Percentiles rank a stretch among this genome's conserved stretches.
Evolutionary conservation across 2,329 filamentous ascomycete genomes (phyloP).

Genomic region (Aspergillus flavus): DNA sequence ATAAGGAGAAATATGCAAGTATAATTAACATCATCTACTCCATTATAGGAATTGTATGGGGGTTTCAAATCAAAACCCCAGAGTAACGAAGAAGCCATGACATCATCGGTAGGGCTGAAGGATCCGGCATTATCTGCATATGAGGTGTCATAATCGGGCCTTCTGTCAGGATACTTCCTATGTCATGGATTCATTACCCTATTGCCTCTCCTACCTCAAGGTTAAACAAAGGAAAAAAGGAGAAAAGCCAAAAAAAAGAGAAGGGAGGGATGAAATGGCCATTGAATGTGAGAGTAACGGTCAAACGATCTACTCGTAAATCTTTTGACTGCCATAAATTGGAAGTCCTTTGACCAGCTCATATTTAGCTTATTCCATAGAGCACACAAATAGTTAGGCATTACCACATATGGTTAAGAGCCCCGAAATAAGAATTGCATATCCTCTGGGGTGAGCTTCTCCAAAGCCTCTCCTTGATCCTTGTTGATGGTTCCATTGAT

Average conservation of each 20-base stretch:
- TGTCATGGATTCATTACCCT: no score
- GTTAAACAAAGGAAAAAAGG: neutral
- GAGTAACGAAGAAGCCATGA: neutral
- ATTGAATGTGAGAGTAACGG: neutral
- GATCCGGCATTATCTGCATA: neutral
- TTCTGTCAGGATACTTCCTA: neutral
- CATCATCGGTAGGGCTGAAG: neutral
- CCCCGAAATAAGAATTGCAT: slow-evolving; percentile 96
- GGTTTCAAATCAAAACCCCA: neutral
- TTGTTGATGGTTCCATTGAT: slow-evolving; percentile 96
- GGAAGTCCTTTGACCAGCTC: neutral
- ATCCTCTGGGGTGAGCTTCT: slow-evolving; percentile 86
- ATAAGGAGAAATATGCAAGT: neutral
- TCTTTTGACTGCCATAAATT: neutral
- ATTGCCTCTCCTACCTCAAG: neutral
- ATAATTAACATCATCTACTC: neutral
- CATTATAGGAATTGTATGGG: neutral
- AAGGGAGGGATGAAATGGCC: neutral
- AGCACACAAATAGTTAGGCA: neutral
- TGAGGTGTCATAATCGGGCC: neutral
- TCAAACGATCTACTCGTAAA: neutral
- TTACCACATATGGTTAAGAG: neutral
- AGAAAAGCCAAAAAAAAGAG: neutral
- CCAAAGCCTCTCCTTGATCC: slow-evolving; percentile 80
- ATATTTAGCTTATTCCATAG: neutral